phyloP scores from a whole-genome alignment of 257 asterid genomes.

The Nicotiana otophora region DNA sequence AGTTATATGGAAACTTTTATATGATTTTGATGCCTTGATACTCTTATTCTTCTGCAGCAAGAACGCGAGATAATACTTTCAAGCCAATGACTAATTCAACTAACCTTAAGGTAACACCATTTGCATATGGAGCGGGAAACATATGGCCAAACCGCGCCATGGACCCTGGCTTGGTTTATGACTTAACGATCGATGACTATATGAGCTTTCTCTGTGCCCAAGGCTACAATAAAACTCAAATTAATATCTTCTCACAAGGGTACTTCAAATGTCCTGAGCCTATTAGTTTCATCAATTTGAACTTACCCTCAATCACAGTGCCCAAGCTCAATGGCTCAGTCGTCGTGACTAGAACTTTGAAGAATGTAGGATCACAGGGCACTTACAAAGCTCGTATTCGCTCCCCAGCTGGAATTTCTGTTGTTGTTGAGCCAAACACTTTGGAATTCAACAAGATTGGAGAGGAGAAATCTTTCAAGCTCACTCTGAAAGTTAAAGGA shows the following conservation, averaged over 20 bases:
- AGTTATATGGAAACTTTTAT: background rate
- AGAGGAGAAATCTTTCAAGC: constrained; percentile 49
- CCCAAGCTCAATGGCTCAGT: constrained; percentile 45
- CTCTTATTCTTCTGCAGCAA: constrained; percentile 41
- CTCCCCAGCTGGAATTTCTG: constrained; percentile 48
- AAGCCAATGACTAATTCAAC: constrained; percentile 54
- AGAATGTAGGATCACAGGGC: constrained; percentile 71
- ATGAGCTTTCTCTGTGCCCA: constrained; percentile 58
- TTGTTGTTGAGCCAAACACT: constrained; percentile 34
- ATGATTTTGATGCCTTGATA: background rate
- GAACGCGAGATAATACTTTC: constrained; percentile 48
- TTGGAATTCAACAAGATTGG: constrained; percentile 41
- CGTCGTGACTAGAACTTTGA: constrained; percentile 56
- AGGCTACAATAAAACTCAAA: constrained; percentile 41
- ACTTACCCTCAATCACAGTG: constrained; percentile 86
- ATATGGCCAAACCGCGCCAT: constrained; percentile 78
- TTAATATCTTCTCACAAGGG: constrained; percentile 29
- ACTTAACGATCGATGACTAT: constrained; percentile 43
- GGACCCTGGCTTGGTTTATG: constrained; percentile 93
- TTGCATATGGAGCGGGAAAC: constrained; percentile 86
- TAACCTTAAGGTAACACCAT: constrained; percentile 54
- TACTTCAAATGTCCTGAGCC: constrained; percentile 36
- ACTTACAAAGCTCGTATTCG: constrained; percentile 53
- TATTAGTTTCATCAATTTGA: constrained; percentile 45
- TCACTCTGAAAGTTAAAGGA: constrained; percentile 34